Conservation (phyloP, 805 yeast species). For the Metschnikowia colocasiae region DNA sequence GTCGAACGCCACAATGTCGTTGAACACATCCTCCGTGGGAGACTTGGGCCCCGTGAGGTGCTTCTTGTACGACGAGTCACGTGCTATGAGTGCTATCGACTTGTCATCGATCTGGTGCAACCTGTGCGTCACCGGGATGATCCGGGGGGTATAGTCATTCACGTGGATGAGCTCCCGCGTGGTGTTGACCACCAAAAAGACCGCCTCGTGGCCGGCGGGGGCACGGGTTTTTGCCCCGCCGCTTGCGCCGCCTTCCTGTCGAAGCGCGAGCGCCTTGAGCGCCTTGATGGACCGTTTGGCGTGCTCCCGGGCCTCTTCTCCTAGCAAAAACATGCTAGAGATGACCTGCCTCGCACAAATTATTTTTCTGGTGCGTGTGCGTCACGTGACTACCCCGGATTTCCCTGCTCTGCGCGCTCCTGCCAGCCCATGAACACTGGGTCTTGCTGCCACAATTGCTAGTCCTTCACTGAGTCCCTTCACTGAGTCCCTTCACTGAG, state of each 20-base stretch:
- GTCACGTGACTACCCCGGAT: slow-evolving; percentile 9
- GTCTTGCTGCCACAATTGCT: too few relatives aligned
- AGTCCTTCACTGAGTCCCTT: too few relatives aligned
- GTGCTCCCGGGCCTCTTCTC: slow-evolving; percentile 19
- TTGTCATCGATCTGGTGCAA: slow-evolving; percentile 47
- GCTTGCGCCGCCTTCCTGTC: neutral
- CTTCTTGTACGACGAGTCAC: slow-evolving; percentile 65
- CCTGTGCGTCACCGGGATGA: slow-evolving; percentile 54
- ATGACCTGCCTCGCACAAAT: slow-evolving; percentile 1
- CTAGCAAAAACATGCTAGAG: slow-evolving; percentile 16
- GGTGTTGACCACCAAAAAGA: slow-evolving; percentile 47
- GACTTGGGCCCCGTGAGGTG: slow-evolving; percentile 46
- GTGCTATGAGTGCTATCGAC: slow-evolving; percentile 60
- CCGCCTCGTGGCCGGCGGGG: slow-evolving; percentile 18
- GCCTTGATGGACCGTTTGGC: slow-evolving; percentile 17
- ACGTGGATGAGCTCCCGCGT: slow-evolving; percentile 40
- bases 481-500: too few relatives aligned
- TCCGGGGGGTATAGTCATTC: slow-evolving; percentile 53
- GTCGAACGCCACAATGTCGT: slow-evolving; percentile 57
- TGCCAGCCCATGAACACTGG: neutral
- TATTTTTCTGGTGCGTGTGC: slow-evolving; percentile 4
- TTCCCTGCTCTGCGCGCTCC: neutral
- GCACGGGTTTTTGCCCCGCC: neutral
- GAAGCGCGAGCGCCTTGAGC: slow-evolving; percentile 13
- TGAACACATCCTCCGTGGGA: slow-evolving; percentile 58